phyloP scores from a whole-genome alignment of 2,329 filamentous ascomycete species.

The Trichocomaceae sp. region DNA sequence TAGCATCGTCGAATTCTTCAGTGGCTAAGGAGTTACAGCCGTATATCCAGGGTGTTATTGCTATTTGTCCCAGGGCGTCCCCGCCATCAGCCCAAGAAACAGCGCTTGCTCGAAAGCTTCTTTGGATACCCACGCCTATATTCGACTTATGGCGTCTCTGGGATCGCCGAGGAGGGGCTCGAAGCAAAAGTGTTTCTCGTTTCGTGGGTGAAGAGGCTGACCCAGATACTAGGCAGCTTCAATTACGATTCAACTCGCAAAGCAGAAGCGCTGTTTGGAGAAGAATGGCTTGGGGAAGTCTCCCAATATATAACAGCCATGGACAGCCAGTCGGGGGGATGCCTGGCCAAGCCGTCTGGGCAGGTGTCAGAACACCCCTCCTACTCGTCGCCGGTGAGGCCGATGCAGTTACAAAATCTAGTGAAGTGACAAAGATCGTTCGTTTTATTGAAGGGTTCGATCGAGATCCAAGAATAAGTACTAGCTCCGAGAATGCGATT shows the following conservation, averaged over 20 bases:
- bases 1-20: constrained; percentile 57
- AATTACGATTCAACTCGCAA: constrained; percentile 60
- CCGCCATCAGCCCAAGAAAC: constrained; percentile 53
- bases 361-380: constrained; percentile 63
- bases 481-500: constrained; percentile 19
- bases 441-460: constrained; percentile 29
- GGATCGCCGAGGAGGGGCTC: constrained; percentile 70
- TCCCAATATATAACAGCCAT: constrained; percentile 52
- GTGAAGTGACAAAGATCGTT: constrained; percentile 63
- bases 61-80: constrained; percentile 69
- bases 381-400: constrained; percentile 71
- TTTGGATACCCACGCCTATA: constrained; percentile 59
- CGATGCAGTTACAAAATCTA: constrained; percentile 68
- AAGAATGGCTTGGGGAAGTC: constrained; percentile 67
- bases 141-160: constrained; percentile 72
- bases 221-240: constrained; percentile 35
- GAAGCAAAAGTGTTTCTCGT: constrained; percentile 71
- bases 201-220: constrained; percentile 51
- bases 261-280: constrained; percentile 77
- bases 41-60: constrained; percentile 68
- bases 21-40: constrained; percentile 50
- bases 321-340: constrained; percentile 56
- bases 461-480: constrained; percentile 21
- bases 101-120: constrained; percentile 48
- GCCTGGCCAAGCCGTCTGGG: constrained; percentile 66